Conservation (phyloP, 257 asterid species). For the Solanum medicagineum region DNA sequence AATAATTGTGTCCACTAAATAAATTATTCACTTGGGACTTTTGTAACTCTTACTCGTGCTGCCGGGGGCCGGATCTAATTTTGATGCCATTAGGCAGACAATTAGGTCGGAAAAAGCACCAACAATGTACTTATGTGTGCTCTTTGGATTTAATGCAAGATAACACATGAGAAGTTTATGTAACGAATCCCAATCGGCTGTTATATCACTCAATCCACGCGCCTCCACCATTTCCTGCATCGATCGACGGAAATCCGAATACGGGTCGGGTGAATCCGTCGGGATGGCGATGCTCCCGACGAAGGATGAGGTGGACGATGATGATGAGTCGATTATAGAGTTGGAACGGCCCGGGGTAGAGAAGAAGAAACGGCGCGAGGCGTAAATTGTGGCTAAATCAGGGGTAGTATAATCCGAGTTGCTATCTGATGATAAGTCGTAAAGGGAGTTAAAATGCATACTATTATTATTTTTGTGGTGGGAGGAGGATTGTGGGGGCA, state of each 20-base stretch:
- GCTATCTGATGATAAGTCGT: constrained; percentile 24
- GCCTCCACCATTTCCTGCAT: constrained; percentile 99
- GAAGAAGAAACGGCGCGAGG: constrained; percentile 88
- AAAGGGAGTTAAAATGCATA: constrained; percentile 55
- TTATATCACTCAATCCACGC: constrained; percentile 40
- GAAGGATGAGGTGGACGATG: constrained; percentile 37
- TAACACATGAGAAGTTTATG: constrained; percentile 73
- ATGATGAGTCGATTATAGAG: constrained; percentile 72
- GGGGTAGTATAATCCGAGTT: constrained; percentile 25
- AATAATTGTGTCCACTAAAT: background rate
- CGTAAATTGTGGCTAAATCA: constrained; percentile 50
- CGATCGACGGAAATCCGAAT: constrained; percentile 70
- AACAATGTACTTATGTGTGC: constrained; percentile 75
- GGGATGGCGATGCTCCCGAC: constrained; percentile 50
- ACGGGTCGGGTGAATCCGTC: constrained; percentile 79
- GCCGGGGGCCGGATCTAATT: background rate
- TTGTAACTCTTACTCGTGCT: constrained; percentile 13
- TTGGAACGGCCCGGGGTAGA: constrained; percentile 88
- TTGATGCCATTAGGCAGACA: constrained; percentile 47
- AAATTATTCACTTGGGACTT: background rate
- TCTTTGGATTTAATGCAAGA: constrained; percentile 64
- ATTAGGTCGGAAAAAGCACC: constrained; percentile 85
- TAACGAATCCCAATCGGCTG: constrained; percentile 55
- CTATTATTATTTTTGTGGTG: background rate
- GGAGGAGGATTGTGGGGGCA: constrained; percentile 24